phyloP scores from a whole-genome alignment of 2,329 filamentous ascomycete species.

The Fusarium solani-melongenae region DNA sequence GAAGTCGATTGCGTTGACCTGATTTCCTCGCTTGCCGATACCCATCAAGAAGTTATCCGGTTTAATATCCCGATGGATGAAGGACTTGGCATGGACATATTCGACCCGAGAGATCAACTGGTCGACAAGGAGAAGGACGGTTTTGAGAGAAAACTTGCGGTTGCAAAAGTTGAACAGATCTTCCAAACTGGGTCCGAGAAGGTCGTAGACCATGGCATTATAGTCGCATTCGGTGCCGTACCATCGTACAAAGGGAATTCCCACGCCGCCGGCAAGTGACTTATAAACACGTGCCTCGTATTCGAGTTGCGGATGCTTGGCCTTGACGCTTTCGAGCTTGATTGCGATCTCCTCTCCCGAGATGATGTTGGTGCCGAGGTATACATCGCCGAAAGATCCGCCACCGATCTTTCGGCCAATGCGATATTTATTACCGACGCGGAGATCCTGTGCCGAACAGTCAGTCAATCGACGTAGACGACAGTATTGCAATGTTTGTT shows the following conservation, averaged over 20 bases:
- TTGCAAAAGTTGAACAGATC: slow-evolving; percentile 61
- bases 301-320: slow-evolving; percentile 98
- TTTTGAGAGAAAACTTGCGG: slow-evolving; percentile 99
- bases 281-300: slow-evolving; percentile 97
- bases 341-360: slow-evolving; percentile 99
- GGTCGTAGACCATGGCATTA: slow-evolving; percentile 93
- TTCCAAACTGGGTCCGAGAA: not conserved
- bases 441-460: slow-evolving; percentile 78
- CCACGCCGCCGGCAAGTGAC: slow-evolving; percentile 92
- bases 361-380: slow-evolving; percentile 99
- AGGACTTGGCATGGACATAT: slow-evolving; percentile 84
- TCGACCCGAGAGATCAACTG: slow-evolving; percentile 99
- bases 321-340: slow-evolving; percentile 99
- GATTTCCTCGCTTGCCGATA: slow-evolving; percentile 98
- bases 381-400: slow-evolving; percentile 98
- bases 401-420: slow-evolving; percentile 99
- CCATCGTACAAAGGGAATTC: slow-evolving; percentile 99
- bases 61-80: not conserved
- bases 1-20: slow-evolving; percentile 99
- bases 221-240: slow-evolving; percentile 99
- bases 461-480: not conserved
- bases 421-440: slow-evolving; percentile 99
- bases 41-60: slow-evolving; percentile 66
- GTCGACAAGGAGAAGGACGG: slow-evolving; percentile 93
- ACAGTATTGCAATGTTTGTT: not conserved